These are phyloP conservation scores for Phytophthora gonapodyides DNA, from an alignment of 352 stramenopile species.

Conservation along the genomic window DNA sequence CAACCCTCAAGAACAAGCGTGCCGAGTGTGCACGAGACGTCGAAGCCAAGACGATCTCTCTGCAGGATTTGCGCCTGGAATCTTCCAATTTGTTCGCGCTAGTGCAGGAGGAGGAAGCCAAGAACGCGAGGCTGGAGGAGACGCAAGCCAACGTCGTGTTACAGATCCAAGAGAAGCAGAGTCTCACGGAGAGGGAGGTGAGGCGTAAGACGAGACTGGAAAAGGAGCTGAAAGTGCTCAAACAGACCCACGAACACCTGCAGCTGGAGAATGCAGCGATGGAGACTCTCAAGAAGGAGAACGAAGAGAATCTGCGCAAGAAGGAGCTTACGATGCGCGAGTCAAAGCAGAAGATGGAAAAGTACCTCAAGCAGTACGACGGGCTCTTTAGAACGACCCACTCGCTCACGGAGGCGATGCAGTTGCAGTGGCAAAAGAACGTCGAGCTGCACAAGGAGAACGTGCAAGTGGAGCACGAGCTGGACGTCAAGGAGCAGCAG, in stretches of 20 bases:
- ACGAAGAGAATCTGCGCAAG: constrained; percentile 59
- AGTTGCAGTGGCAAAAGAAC: constrained; percentile 84
- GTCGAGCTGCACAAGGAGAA: constrained; percentile 83
- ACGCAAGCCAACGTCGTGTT: constrained; percentile 41
- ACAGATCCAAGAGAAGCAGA: constrained; percentile 69
- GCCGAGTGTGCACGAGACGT: constrained; percentile 72
- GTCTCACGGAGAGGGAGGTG: constrained; percentile 59
- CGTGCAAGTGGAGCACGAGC: constrained; percentile 62
- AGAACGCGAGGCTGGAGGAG: constrained; percentile 67
- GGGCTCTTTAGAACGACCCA: constrained; percentile 79
- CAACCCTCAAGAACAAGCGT: constrained; percentile 70
- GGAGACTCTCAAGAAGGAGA: constrained; percentile 55
- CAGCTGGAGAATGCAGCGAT: constrained; percentile 45
- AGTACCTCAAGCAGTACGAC: constrained; percentile 89
- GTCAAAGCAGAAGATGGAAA: constrained; percentile 89
- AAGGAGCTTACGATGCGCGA: constrained; percentile 81
- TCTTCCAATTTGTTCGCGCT: constrained; percentile 66
- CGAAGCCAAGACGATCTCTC: constrained; percentile 65
- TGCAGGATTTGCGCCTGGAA: constrained; percentile 72
- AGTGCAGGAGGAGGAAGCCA: constrained; percentile 65
- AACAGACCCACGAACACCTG: constrained; percentile 61
- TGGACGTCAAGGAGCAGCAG: constrained; percentile 53
- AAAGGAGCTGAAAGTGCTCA: constrained; percentile 73
- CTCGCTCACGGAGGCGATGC: constrained; percentile 78
- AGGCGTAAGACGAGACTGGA: constrained; percentile 69